Evolutionary conservation across 192 early-diverging fungal genomes (phyloP).

Genomic region (Coemansia sp.): DNA sequence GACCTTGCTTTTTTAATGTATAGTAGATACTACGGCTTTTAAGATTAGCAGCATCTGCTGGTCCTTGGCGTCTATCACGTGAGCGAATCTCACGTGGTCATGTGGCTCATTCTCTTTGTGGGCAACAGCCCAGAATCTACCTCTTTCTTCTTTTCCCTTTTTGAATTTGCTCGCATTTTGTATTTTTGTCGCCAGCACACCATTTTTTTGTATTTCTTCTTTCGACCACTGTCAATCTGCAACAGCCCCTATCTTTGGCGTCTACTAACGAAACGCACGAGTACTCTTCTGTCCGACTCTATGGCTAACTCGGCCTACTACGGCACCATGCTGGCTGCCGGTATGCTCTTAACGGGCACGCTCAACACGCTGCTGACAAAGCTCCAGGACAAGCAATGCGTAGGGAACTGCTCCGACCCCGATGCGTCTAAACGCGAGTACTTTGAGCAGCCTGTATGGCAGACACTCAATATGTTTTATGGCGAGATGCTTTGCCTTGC

Average conservation of each 20-base stretch:
- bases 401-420: conserved; percentile 82
- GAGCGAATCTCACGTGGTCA: too few relatives aligned
- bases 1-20: too few relatives aligned
- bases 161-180: too few relatives aligned
- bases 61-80: too few relatives aligned
- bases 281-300: neutral
- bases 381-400: conserved; percentile 90
- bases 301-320: conserved; percentile 40
- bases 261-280: too few relatives aligned
- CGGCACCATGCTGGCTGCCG: conserved; percentile 60
- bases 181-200: too few relatives aligned
- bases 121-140: neutral
- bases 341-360: conserved; percentile 79
- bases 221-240: too few relatives aligned
- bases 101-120: too few relatives aligned
- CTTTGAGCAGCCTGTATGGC: conserved; percentile 98
- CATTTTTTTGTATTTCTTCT: too few relatives aligned
- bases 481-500: conserved; percentile 86
- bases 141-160: neutral
- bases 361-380: conserved; percentile 83
- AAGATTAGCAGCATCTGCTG: too few relatives aligned
- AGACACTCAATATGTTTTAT: conserved; percentile 97
- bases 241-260: too few relatives aligned
- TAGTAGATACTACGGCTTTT: too few relatives aligned
- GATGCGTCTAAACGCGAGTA: conserved; percentile 66